Conservation (phyloP, 768 basidiomycete species). For the Lactarius akahatsu region DNA sequence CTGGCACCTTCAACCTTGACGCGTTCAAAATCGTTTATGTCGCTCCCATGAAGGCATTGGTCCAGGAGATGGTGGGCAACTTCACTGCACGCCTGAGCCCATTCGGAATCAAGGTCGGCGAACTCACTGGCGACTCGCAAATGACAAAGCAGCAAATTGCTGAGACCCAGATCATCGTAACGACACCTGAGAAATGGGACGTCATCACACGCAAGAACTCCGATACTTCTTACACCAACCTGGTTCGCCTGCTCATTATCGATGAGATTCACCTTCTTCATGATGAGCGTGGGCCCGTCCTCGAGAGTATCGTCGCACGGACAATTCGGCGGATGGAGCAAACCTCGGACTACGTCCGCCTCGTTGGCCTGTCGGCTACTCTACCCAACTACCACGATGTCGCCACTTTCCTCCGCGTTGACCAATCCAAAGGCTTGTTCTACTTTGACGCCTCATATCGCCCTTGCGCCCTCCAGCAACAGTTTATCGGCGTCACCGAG, state of each 20-base stretch:
- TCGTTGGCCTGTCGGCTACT: slow-evolving; percentile 94
- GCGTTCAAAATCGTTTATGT: slow-evolving; percentile 97
- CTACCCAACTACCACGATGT: slow-evolving; percentile 99
- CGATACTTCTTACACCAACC: slow-evolving; percentile 94
- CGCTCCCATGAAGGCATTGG: slow-evolving; percentile 98
- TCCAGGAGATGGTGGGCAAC: slow-evolving; percentile 98
- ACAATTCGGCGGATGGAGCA: slow-evolving; percentile 95
- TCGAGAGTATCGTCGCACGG: slow-evolving; percentile 87
- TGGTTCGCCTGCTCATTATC: slow-evolving; percentile 94
- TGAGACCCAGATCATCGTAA: slow-evolving; percentile 97
- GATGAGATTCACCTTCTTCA: slow-evolving; percentile 98
- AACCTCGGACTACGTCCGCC: slow-evolving; percentile 86
- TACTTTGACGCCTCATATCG: slow-evolving; percentile 95
- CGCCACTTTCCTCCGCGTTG: slow-evolving; percentile 93
- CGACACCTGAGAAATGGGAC: slow-evolving; percentile 99
- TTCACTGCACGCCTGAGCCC: slow-evolving; percentile 72
- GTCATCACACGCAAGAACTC: slow-evolving; percentile 98
- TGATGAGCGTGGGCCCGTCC: slow-evolving; percentile 95
- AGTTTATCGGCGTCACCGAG: slow-evolving; percentile 97
- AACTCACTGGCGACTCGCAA: slow-evolving; percentile 96
- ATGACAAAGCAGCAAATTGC: slow-evolving; percentile 97
- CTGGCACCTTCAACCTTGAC: slow-evolving; percentile 79
- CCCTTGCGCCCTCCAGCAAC: slow-evolving; percentile 93
- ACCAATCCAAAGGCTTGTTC: slow-evolving; percentile 88
- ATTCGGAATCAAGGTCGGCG: slow-evolving; percentile 83